Conservation (phyloP, 495 filamentous ascomycete genomes). For the Penicillium subrubescens region DNA sequence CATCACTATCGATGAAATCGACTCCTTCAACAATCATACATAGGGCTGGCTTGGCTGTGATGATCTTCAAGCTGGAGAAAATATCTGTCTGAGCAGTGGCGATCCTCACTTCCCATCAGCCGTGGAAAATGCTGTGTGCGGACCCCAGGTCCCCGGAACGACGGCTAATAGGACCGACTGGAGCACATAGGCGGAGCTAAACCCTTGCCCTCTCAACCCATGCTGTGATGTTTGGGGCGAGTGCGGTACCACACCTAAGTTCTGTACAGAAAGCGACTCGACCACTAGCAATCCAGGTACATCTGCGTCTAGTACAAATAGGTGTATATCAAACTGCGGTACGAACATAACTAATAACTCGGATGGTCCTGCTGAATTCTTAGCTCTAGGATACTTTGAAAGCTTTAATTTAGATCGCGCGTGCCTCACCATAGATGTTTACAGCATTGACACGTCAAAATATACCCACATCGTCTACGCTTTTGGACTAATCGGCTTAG, state of each 20-base stretch:
- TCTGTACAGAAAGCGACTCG: slow-evolving; percentile 18
- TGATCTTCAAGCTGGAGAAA: background rate
- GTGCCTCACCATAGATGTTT: slow-evolving; percentile 24
- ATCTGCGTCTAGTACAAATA: slow-evolving; percentile 28
- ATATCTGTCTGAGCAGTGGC: slow-evolving; percentile 4
- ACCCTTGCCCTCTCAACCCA: slow-evolving; percentile 8
- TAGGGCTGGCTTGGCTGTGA: slow-evolving; percentile 36
- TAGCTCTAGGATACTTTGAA: background rate
- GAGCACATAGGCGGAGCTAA: background rate
- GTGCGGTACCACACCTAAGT: slow-evolving; percentile 2
- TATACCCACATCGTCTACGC: slow-evolving; percentile 51
- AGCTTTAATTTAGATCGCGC: background rate
- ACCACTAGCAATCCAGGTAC: slow-evolving; percentile 40
- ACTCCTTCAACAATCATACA: slow-evolving; percentile 35
- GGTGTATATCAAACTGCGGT: slow-evolving; percentile 50
- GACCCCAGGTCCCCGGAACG: slow-evolving; percentile 6
- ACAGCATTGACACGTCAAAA: slow-evolving; percentile 19
- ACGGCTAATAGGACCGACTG: background rate
- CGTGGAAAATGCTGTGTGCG: background rate
- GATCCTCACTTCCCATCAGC: slow-evolving; percentile 4
- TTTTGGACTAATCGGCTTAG: slow-evolving; percentile 40
- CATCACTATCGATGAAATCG: slow-evolving; percentile 33
- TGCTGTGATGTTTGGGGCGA: slow-evolving; percentile 15
- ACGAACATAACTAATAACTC: slow-evolving; percentile 8
- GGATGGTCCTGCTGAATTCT: slow-evolving; percentile 3